Evolutionary conservation across 495 filamentous ascomycete species (phyloP).

Genomic region (Penicillium pulvis): DNA sequence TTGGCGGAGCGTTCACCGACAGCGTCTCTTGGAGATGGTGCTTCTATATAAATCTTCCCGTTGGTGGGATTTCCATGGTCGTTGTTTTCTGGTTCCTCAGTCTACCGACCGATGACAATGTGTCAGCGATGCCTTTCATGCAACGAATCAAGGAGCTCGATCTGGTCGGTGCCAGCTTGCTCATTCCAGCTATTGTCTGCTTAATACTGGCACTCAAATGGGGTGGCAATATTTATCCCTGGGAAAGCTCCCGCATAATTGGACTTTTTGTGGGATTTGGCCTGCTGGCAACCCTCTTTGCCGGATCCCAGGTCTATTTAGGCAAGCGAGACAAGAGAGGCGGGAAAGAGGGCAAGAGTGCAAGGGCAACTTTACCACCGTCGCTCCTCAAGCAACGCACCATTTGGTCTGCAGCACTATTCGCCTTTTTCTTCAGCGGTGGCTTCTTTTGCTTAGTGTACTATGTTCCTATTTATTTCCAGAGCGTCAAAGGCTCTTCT

Average conservation of each 20-base stretch:
- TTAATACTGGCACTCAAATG: conserved; percentile 46
- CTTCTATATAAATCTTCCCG: conserved; percentile 76
- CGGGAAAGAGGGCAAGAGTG: no score
- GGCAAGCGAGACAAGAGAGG: conserved; percentile 13
- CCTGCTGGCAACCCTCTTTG: conserved; percentile 36
- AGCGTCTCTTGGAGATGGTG: conserved; percentile 80
- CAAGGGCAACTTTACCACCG: conserved; percentile 31
- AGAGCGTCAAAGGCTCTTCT: conserved; percentile 60
- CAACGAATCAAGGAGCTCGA: not conserved
- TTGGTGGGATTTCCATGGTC: conserved; percentile 58
- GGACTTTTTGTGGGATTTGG: conserved; percentile 39
- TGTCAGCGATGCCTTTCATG: not conserved
- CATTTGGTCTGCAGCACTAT: conserved; percentile 50
- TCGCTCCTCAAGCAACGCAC: conserved; percentile 46
- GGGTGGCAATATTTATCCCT: conserved; percentile 42
- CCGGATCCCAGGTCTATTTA: conserved; percentile 23
- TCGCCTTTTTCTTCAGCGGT: conserved; percentile 55
- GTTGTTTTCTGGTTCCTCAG: conserved; percentile 50
- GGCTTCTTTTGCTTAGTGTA: conserved; percentile 44
- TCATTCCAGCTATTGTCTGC: conserved; percentile 42
- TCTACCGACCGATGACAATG: not conserved
- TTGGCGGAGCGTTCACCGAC: conserved; percentile 59
- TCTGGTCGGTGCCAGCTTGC: conserved; percentile 31
- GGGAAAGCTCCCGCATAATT: conserved; percentile 37
- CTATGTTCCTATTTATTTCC: conserved; percentile 49